Base-by-base conservation (phyloP, 2,329 filamentous ascomycete species). In the Arachnopeziza araneosa region DNA sequence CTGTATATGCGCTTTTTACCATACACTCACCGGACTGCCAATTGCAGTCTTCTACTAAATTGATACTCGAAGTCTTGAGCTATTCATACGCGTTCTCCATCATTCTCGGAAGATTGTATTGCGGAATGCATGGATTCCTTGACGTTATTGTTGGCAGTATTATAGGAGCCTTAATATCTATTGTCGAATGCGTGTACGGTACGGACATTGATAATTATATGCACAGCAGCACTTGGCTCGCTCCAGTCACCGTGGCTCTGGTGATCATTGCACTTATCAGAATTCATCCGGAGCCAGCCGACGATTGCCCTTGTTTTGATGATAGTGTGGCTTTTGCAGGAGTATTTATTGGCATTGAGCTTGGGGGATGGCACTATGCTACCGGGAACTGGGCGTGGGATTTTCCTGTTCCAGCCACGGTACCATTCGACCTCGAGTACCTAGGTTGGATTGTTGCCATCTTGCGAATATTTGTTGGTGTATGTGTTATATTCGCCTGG, bases 71-170 rank as follows among this genome's bases (percentile, higher is more conserved):
- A 71, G 74, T 76, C 5, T 74, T 90, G 6, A 86, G 88, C 50
- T 96, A 95, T 74, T 87, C 91, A 67, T 99, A 98, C 72, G 91
- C 90, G 36, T 77, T 85, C 14, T 97, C 93, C 24, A 98, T 99
- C 70, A 83, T 97, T 50, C 78, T 98, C 63, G 95, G 95, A 6
- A 86, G 95, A 22, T 79, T 99, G 44, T 98, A 99, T 77, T 99
- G 95, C 72, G 95, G 95, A 63, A 99, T 99, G 95, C 95, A 99
- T 75, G 95, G 95, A 12, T 96, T 98, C 75, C 80, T 95, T 51
- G 95, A 99, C 74, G 92, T 98, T 24, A 76, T 95, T 17, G 75
- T 95, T 59, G 95, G 95, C 7, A 91, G 88, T 58, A 68, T 86
- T 17, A 80, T 97, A 59, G 95, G 95, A 32, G 88, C 86, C 12